These are phyloP conservation scores for Chenopodium formosanum DNA, from an alignment of 148 eudicot genomes.

Conservation along the genomic window DNA sequence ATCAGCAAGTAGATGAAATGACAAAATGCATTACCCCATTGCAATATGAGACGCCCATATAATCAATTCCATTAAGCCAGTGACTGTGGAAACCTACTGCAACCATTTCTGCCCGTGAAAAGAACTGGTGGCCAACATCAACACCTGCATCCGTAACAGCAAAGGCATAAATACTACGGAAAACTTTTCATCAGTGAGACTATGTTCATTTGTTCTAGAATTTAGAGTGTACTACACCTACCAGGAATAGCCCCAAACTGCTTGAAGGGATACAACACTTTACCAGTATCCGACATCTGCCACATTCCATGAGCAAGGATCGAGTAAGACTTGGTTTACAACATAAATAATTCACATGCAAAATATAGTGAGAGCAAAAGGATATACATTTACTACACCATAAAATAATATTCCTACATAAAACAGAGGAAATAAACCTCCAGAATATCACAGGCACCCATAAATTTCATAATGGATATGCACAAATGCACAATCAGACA, in stretches of 20 bases:
- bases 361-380: too few species aligned
- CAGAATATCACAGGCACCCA: not conserved
- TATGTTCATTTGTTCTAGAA: not conserved
- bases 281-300: slow-evolving; percentile 57
- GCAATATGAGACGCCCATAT: slow-evolving; percentile 38
- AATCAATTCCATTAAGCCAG: slow-evolving; percentile 94
- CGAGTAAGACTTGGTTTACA: not conserved
- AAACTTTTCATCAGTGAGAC: not conserved
- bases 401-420: not conserved
- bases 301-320: slow-evolving; percentile 6
- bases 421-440: not conserved
- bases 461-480: too few species aligned
- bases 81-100: slow-evolving; percentile 80
- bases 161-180: not conserved
- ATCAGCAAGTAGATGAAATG: not conserved
- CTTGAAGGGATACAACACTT: slow-evolving; percentile 42
- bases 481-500: too few species aligned
- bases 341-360: not conserved
- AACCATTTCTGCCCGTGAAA: slow-evolving; percentile 91
- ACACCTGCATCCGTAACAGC: slow-evolving; percentile 48
- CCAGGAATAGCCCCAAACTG: slow-evolving; percentile 79
- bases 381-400: not conserved
- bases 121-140: slow-evolving; percentile 92
- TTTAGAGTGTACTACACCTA: slow-evolving; percentile 16
- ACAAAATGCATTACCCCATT: slow-evolving; percentile 34